A percentile compares a stretch with the other conserved stretches of the same genome.
These are phyloP conservation scores for Boletus edulis DNA, from an alignment of 768 basidiomycete genomes.

Conservation along the genomic window DNA sequence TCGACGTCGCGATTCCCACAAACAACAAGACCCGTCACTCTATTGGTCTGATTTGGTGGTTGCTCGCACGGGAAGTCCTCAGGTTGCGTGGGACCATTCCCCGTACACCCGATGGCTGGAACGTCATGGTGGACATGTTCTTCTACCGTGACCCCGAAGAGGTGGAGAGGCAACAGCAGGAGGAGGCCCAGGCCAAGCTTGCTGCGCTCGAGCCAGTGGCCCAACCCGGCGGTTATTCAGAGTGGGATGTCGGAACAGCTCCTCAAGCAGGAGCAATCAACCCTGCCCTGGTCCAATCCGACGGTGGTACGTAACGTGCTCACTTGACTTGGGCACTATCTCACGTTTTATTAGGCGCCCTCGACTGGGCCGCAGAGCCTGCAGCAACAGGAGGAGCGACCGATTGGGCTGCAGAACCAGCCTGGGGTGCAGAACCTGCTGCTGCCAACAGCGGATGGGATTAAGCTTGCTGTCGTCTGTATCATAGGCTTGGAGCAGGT, in stretches of 20 bases:
- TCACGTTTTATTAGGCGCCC: conserved; percentile 45
- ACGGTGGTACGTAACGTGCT: conserved; percentile 43
- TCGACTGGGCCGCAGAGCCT: conserved; percentile 83
- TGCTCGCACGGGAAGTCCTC: conserved; percentile 96
- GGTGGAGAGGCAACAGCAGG: conserved; percentile 96
- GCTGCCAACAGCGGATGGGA: conserved; percentile 28
- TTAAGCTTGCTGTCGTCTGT: conserved; percentile 6
- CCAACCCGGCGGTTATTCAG: conserved; percentile 46
- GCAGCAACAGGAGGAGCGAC: conserved; percentile 36
- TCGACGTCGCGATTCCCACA: conserved; percentile 97
- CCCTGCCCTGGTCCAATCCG: conserved; percentile 66
- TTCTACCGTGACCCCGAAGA: conserved; percentile 99
- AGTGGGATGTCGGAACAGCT: conserved; percentile 77
- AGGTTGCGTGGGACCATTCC: conserved; percentile 93
- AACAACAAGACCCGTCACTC: conserved; percentile 99
- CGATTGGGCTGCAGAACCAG: conserved; percentile 87
- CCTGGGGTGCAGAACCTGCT: conserved; percentile 36
- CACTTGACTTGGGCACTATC: background rate
- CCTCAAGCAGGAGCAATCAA: conserved; percentile 72
- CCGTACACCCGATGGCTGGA: conserved; percentile 91
- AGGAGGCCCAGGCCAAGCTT: conserved; percentile 84
- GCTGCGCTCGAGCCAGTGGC: conserved; percentile 55
- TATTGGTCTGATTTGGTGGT: conserved; percentile 97
- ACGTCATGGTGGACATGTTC: conserved; percentile 99
- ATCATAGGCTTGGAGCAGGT: background rate